These are phyloP conservation scores for Aspergillus melleus DNA, from an alignment of 2,329 filamentous ascomycete genomes.

Conservation along the genomic window DNA sequence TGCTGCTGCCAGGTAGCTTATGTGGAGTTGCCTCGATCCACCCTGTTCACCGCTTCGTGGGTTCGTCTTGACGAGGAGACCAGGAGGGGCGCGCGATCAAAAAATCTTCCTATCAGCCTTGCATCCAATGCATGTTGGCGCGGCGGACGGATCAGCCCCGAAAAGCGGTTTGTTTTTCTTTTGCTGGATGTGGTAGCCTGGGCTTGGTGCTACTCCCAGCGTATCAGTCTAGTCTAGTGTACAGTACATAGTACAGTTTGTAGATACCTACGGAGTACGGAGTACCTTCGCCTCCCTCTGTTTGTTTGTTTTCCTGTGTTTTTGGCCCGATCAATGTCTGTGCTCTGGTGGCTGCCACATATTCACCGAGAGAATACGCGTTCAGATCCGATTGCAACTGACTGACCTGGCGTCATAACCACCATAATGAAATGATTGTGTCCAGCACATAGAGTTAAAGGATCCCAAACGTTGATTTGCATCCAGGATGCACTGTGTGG, in stretches of 20 bases:
- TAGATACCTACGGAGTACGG: no score
- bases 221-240: no score
- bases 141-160: neutral
- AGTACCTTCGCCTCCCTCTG: neutral
- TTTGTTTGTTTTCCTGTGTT: neutral
- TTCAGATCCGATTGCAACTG: neutral
- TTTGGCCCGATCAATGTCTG: neutral
- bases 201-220: neutral
- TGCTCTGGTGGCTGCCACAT: neutral
- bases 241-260: no score
- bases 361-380: neutral
- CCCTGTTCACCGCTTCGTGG: conserved; percentile 4
- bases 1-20: conserved; percentile 6
- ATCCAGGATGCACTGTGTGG: neutral
- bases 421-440: neutral
- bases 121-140: neutral
- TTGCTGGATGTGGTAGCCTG: neutral
- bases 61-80: neutral
- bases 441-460: neutral
- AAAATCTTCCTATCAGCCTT: neutral
- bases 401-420: neutral
- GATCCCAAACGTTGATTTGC: neutral
- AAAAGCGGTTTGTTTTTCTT: neutral
- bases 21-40: conserved; percentile 4
- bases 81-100: neutral